Evolutionary conservation across 345 rosid genomes (phyloP).

Genomic region (Salix suchowensis): DNA sequence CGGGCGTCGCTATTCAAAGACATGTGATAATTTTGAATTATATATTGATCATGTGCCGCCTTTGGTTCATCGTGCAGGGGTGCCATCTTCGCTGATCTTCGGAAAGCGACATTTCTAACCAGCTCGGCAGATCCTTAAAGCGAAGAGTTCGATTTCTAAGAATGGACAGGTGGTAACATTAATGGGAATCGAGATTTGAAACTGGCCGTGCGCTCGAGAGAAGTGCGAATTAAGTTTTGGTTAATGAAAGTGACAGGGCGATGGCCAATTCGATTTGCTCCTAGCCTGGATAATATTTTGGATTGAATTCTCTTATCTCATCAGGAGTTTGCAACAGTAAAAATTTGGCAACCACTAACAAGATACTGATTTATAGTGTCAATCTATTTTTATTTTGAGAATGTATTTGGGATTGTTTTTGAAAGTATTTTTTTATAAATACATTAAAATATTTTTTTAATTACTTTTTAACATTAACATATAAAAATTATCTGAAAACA

Average conservation of each 20-base stretch:
- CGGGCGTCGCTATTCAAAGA: background rate
- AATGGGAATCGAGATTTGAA: background rate
- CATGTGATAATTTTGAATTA: slow-evolving; percentile 9
- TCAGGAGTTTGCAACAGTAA: background rate
- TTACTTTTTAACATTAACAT: too few species aligned
- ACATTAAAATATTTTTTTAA: too few species aligned
- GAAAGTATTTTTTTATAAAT: too few species aligned
- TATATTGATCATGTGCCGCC: slow-evolving; percentile 18
- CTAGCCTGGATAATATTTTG: background rate
- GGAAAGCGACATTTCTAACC: slow-evolving; percentile 3
- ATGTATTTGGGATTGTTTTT: too few species aligned
- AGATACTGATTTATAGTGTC: background rate
- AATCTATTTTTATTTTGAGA: too few species aligned
- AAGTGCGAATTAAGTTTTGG: background rate
- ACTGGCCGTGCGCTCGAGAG: background rate
- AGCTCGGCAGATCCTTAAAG: background rate
- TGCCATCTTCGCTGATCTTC: slow-evolving; percentile 1
- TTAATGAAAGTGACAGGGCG: background rate
- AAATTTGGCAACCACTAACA: background rate
- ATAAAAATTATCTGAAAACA: too few species aligned
- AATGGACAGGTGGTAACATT: background rate
- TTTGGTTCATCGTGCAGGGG: slow-evolving; percentile 17
- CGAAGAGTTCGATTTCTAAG: background rate
- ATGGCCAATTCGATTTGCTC: background rate
- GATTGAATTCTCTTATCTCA: background rate